Evolutionary conservation across 257 asterid genomes (phyloP).

Genomic region (Solanum peruvianum): DNA sequence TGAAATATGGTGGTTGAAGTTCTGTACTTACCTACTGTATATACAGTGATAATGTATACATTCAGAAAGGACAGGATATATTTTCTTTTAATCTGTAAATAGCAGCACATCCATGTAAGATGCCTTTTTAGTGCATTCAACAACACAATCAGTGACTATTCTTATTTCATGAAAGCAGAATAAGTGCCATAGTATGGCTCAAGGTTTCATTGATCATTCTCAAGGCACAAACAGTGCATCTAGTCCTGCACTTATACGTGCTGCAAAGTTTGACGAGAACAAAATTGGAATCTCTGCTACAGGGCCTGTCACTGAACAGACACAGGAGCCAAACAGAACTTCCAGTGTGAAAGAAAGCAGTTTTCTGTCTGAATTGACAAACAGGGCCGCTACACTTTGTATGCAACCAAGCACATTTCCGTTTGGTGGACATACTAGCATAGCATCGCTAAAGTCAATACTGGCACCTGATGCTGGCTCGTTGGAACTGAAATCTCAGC

Average conservation of each 20-base stretch:
- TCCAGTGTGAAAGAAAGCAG: conserved; percentile 36
- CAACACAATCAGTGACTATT: neutral
- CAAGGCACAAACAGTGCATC: conserved; percentile 33
- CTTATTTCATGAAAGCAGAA: conserved; percentile 28
- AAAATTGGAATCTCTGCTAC: conserved; percentile 28
- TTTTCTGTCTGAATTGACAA: conserved; percentile 28
- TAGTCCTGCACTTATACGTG: conserved; percentile 35
- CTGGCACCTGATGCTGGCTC: conserved; percentile 28
- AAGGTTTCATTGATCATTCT: conserved; percentile 44
- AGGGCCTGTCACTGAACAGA: conserved; percentile 45
- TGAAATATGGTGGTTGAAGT: neutral
- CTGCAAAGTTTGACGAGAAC: conserved; percentile 43
- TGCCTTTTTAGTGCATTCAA: neutral
- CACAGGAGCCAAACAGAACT: conserved; percentile 50
- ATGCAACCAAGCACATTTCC: conserved; percentile 23
- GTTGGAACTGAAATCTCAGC: conserved; percentile 25
- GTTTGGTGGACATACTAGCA: conserved; percentile 25
- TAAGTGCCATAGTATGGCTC: conserved; percentile 29
- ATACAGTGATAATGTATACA: neutral
- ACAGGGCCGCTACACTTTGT: conserved; percentile 25
- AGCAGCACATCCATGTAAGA: neutral
- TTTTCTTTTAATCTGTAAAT: neutral
- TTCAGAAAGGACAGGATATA: neutral
- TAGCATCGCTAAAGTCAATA: conserved; percentile 26
- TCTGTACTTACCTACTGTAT: neutral